These are phyloP conservation scores for Gastrodia elata DNA, from an alignment of 106 monocot species.

Conservation along the genomic window DNA sequence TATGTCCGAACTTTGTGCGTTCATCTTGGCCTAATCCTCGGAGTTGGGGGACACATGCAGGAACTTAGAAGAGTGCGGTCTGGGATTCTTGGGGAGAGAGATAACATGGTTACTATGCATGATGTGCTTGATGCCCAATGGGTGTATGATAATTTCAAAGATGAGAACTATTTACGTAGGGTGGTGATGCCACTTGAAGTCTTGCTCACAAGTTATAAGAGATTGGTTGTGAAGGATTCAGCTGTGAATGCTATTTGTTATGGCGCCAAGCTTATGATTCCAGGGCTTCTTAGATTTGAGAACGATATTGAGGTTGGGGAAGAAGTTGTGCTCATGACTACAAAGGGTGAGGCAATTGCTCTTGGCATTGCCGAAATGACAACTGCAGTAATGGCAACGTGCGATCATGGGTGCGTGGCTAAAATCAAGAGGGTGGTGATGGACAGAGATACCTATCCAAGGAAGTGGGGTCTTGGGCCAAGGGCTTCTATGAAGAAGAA, in stretches of 20 bases:
- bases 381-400: conserved; percentile 88
- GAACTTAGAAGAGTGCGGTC: conserved; percentile 84
- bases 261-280: conserved; percentile 90
- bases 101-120: conserved; percentile 98
- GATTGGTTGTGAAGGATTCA: conserved; percentile 86
- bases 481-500: conserved; percentile 88
- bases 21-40: conserved; percentile 69
- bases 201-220: conserved; percentile 83
- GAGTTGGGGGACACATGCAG: conserved; percentile 91
- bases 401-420: conserved; percentile 79
- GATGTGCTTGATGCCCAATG: conserved; percentile 86
- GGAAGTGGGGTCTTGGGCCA: conserved; percentile 95
- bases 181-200: conserved; percentile 86
- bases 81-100: conserved; percentile 77
- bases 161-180: conserved; percentile 69
- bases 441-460: conserved; percentile 89
- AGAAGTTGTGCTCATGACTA: conserved; percentile 89
- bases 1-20: conserved; percentile 87
- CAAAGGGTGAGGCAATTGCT: conserved; percentile 88
- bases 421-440: conserved; percentile 93
- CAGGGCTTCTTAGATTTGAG: conserved; percentile 78
- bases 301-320: conserved; percentile 86
- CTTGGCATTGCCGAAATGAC: conserved; percentile 94
- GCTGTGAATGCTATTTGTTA: conserved; percentile 95
- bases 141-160: conserved; percentile 59